Percentiles rank a stretch among this genome's conserved stretches.
These are phyloP conservation scores for Priceomyces carsonii DNA, from an alignment of 805 yeast species.

Conservation along the genomic window DNA sequence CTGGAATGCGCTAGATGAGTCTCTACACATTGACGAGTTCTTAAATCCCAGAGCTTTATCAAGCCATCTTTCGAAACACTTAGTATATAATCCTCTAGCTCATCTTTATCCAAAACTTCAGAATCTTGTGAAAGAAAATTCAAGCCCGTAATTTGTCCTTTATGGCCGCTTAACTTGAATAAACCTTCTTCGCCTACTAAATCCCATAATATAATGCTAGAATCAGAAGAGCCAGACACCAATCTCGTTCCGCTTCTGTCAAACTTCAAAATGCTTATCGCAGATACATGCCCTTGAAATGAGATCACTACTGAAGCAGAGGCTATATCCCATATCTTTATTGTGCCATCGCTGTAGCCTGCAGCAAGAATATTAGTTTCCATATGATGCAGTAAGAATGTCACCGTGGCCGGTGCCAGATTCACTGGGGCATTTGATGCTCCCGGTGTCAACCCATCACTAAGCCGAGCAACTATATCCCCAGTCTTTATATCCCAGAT, in stretches of 20 bases:
- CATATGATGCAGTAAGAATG: constrained; percentile 58
- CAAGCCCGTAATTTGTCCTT: constrained; percentile 82
- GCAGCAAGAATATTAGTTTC: constrained; percentile 75
- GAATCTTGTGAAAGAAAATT: constrained; percentile 42
- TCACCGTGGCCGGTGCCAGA: constrained; percentile 65
- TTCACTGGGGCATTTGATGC: constrained; percentile 64
- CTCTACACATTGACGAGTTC: constrained; percentile 85
- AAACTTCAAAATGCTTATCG: constrained; percentile 67
- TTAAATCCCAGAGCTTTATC: constrained; percentile 90
- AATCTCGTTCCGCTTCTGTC: constrained; percentile 83
- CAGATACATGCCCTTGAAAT: constrained; percentile 89
- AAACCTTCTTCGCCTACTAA: constrained; percentile 89
- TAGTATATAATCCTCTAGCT: constrained; percentile 69
- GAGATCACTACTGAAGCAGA: constrained; percentile 76
- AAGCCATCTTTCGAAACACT: constrained; percentile 88
- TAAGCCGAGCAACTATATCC: constrained; percentile 55
- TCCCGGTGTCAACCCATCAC: constrained; percentile 72
- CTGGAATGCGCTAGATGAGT: constrained; percentile 92
- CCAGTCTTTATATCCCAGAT: constrained; percentile 95
- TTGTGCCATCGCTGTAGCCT: constrained; percentile 87
- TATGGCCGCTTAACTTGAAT: constrained; percentile 83
- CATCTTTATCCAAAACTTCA: constrained; percentile 36
- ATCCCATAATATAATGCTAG: constrained; percentile 90
- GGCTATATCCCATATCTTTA: constrained; percentile 87
- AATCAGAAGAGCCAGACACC: constrained; percentile 83